Conservation (phyloP, 2,329 filamentous ascomycete species). For the Epichloe typhina region DNA sequence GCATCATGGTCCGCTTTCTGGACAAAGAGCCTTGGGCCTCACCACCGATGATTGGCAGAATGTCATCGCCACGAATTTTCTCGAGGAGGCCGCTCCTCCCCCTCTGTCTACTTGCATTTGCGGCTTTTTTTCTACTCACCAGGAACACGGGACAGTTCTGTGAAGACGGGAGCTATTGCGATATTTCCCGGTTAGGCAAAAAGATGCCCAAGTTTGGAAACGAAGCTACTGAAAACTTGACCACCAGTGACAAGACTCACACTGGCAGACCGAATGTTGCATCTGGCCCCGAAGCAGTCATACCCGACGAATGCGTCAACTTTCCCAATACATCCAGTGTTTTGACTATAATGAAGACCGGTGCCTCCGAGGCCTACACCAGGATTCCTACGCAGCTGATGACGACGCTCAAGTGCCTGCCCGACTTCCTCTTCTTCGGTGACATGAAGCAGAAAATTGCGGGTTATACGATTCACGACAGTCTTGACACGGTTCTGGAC, state of each 20-base stretch:
- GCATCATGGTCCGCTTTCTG: slow-evolving; percentile 3
- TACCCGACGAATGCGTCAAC: slow-evolving; percentile 19
- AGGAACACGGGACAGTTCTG: slow-evolving; percentile 18
- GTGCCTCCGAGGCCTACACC: slow-evolving; percentile 38
- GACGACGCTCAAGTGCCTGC: slow-evolving; percentile 36
- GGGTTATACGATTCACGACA: slow-evolving; percentile 31
- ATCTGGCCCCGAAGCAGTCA: slow-evolving; percentile 6
- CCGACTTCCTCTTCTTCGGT: slow-evolving; percentile 42
- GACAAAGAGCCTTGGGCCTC: slow-evolving; percentile 4
- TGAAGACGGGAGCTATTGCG: slow-evolving; percentile 16
- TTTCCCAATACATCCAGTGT: slow-evolving; percentile 33
- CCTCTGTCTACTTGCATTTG: slow-evolving; percentile 15
- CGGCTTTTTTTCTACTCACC: slow-evolving; percentile 20
- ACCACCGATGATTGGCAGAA: slow-evolving; percentile 4
- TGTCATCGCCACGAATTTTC: slow-evolving; percentile 13
- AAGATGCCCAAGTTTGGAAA: slow-evolving; percentile 4
- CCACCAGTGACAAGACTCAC: neutral
- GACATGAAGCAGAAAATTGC: slow-evolving; percentile 38
- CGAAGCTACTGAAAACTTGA: neutral
- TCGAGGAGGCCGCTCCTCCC: slow-evolving; percentile 16
- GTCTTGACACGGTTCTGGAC: slow-evolving; percentile 30
- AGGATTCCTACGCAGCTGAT: slow-evolving; percentile 41
- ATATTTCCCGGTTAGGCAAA: slow-evolving; percentile 3
- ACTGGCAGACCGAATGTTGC: neutral
- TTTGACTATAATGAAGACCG: slow-evolving; percentile 43